Evolutionary conservation across 2,329 filamentous ascomycete species (phyloP).

Genomic region (Apiospora arundinis): DNA sequence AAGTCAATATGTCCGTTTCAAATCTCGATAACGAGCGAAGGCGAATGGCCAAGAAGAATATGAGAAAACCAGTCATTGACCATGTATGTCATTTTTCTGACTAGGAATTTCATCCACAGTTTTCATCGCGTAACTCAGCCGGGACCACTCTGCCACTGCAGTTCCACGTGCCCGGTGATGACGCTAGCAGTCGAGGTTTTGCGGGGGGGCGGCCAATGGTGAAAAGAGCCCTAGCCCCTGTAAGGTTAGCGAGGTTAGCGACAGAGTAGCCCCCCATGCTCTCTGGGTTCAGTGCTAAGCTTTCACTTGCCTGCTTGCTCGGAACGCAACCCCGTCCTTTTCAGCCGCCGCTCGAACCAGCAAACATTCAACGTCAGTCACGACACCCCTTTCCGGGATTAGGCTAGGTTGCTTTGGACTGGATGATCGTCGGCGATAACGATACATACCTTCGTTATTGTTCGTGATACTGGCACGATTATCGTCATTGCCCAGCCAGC

Average conservation of each 20-base stretch:
- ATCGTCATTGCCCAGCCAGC: background rate
- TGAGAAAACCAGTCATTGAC: background rate
- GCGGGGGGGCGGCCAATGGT: background rate
- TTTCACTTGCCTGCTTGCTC: background rate
- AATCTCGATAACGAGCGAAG: background rate
- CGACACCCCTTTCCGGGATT: conserved; percentile 2
- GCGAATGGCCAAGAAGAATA: background rate
- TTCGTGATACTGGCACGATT: background rate
- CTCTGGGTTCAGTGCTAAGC: background rate
- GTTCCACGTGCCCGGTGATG: conserved; percentile 4
- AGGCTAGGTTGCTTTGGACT: background rate
- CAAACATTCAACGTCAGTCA: background rate
- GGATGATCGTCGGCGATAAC: conserved; percentile 10
- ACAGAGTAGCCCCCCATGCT: background rate
- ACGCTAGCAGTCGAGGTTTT: background rate
- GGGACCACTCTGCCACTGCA: background rate
- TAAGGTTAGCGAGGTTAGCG: too few relatives aligned
- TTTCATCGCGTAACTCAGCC: conserved; percentile 10
- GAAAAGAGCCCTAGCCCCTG: background rate
- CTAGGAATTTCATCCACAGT: conserved; percentile 4
- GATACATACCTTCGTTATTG: background rate
- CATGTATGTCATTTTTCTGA: background rate
- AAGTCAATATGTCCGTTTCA: background rate
- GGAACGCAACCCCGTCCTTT: background rate
- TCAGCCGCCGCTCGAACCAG: conserved; percentile 1